Evolutionary conservation across 2,329 filamentous ascomycete genomes (phyloP).

Genomic region (Ceratocystis diversiconidia): DNA sequence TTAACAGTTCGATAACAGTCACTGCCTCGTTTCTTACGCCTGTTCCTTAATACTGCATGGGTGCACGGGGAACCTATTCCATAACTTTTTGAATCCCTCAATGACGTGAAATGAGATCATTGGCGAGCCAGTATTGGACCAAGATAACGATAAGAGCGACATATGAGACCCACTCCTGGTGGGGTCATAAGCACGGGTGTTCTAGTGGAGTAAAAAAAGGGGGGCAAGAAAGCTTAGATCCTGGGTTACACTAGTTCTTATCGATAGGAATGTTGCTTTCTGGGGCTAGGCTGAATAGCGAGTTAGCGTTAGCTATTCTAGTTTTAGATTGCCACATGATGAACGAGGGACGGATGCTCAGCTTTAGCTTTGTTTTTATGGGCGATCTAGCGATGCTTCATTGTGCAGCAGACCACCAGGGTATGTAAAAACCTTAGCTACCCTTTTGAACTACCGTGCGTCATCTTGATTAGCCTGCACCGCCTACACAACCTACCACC

Average conservation of each 20-base stretch:
- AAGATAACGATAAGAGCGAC: not conserved
- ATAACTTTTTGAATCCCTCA: not conserved
- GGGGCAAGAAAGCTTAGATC: not conserved
- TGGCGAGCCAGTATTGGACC: not conserved
- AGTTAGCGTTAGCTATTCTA: not conserved
- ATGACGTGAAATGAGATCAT: conserved; percentile 9
- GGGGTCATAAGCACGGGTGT: not conserved
- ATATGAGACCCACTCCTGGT: not conserved
- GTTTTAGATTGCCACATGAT: not conserved
- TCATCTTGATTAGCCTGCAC: not conserved
- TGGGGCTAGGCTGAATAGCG: not conserved
- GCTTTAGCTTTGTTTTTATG: not conserved
- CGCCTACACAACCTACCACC: not conserved
- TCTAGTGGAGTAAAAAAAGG: not conserved
- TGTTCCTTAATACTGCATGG: not conserved
- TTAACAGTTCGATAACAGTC: not conserved
- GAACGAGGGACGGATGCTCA: no score
- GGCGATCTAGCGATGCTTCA: not conserved
- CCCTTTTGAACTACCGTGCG: not conserved
- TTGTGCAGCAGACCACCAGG: not conserved
- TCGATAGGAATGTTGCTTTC: not conserved
- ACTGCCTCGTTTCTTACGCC: no score
- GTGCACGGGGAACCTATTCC: not conserved
- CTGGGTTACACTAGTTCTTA: not conserved
- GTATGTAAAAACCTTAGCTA: not conserved